Base-by-base conservation (phyloP, 2,329 filamentous ascomycete genomes). In the Aspergillus fijiensis region DNA sequence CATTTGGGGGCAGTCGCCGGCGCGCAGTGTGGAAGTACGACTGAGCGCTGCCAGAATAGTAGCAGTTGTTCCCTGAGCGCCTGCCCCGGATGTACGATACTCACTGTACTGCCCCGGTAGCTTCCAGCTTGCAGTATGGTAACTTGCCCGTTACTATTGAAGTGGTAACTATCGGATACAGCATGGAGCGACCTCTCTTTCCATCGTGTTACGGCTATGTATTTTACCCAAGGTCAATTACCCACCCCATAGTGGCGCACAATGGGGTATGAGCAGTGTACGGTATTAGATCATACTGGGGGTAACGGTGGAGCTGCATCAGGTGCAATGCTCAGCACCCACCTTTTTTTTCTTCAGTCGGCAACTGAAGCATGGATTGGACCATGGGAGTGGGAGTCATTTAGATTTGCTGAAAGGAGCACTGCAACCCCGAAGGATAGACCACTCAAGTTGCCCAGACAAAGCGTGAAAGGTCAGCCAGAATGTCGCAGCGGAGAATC, bases 161-260 rank as follows among this genome's bases (percentile, higher is more conserved):
- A 19, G 14, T 45, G 39, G 39, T 45, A 23, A 5, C 3, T 23
- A 45, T n/a, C 39, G 39, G 39, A 45, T 45, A 45, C 39, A 45
- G n/a, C 14, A 45, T 45, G 39, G 39, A 45, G 39, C 39, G 4
- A 6, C 11, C 4, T 45, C 39, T 16, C 39, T 45, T 45, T 45
- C 39, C 61, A 57, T 25, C 33, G 39, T 12, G 33, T 35, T 53
- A 58, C 49, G 45, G 56, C 49, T 50, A 49, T 57, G 59, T 63
- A 61, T 56, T 57, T 61, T 63, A 55, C 59, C 55, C 25, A 50
- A 58, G 53, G 49, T 50, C 39, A 59, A 57, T 62, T 62, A 64
- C 56, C 62, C 62, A 64, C 62, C 57, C 51, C 55, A 54, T 42
- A 54, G 55, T 64, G 62, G 60, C 62, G 62, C 56, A 58, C 52